Percentiles rank a stretch among this genome's conserved stretches.
Conservation (phyloP, 805 yeast genomes). For the Starmerella apis region DNA sequence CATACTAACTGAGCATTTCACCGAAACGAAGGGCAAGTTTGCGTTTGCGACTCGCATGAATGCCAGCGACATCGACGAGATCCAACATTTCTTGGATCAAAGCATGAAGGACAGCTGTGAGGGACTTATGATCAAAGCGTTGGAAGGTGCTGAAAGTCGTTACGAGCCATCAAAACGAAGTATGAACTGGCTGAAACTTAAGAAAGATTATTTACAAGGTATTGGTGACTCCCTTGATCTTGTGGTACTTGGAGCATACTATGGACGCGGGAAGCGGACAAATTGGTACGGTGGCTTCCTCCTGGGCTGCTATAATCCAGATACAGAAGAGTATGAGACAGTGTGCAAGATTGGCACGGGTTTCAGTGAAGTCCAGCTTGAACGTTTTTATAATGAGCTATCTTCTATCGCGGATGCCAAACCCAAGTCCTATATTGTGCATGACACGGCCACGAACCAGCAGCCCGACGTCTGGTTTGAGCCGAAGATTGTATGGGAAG, state of each 20-base stretch:
- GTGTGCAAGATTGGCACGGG: conserved; percentile 98
- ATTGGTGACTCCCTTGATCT: conserved; percentile 92
- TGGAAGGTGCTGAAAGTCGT: conserved; percentile 66
- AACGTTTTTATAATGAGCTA: conserved; percentile 47
- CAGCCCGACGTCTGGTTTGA: conserved; percentile 93
- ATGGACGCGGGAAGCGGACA: conserved; percentile 89
- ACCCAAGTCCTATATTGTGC: conserved; percentile 61
- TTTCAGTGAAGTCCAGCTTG: conserved; percentile 74
- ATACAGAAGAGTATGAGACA: conserved; percentile 86
- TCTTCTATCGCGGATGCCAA: conserved; percentile 53
- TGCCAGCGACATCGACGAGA: conserved; percentile 57
- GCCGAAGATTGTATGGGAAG: conserved; percentile 75
- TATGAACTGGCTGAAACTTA: conserved; percentile 88
- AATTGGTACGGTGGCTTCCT: conserved; percentile 92
- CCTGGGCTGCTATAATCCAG: conserved; percentile 80
- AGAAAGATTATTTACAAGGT: conserved; percentile 89
- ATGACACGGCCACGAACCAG: conserved; percentile 54
- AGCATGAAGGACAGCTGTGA: conserved; percentile 86
- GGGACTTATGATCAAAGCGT: conserved; percentile 88
- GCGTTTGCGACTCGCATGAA: conserved; percentile 67
- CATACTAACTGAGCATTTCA: conserved; percentile 46
- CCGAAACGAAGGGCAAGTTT: conserved; percentile 62
- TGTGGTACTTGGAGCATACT: conserved; percentile 88
- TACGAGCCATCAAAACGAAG: conserved; percentile 95
- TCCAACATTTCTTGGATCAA: conserved; percentile 76